Base-by-base conservation (phyloP, 2,329 filamentous ascomycete genomes). In the Ophiocordyceps camponoti-rufipedis region DNA sequence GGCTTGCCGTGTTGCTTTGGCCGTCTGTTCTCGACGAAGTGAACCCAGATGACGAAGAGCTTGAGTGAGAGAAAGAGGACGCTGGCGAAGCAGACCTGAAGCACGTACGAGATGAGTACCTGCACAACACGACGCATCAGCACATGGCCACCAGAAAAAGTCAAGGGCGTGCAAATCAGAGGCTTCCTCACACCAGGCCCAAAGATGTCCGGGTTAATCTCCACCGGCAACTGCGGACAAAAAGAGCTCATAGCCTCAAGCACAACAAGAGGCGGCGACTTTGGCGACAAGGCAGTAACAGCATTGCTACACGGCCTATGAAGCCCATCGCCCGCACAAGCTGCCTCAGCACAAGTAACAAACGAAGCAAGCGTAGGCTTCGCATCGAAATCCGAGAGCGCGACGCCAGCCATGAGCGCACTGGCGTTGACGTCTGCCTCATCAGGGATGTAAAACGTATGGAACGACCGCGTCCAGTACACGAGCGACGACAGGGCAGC, bases 191-290 rank as follows among this genome's bases (percentile, higher is more conserved):
- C 61, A 46, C 61, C 61, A 28, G 61, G 61, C 1, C 61, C 61
- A 47, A 64, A 64, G 5, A 63, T 64, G 44, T 64, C 61, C 1
- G 61, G 60, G 33, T 64, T 61, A 31, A 64, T 61, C 48, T 64
- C 56, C 7, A 61, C 61, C 32, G 54, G 48, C 29, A 64, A 47
- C 28, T 60, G 57, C 0, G 61, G 61, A 38, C 61, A 63, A 45
- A 63, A 64, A 6, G 52, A 51, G 13, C 57, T 56, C 49, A 64
- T 54, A 28, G 61, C 60, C 14, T 55, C 50, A 38, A 64, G 61
- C 42, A 63, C 54, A 18, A 58, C 53, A 33, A 50, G 47, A 1
- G 58, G 52, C 14, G 47, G 54, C 18, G 61, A 61, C 6, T 49
- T 46, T 2, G 44, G 49, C 18, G 47, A 50, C 16, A 63, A 53